Evolutionary conservation across 2,329 filamentous ascomycete genomes (phyloP).

Genomic region (Fusarium pseudonygamai): DNA sequence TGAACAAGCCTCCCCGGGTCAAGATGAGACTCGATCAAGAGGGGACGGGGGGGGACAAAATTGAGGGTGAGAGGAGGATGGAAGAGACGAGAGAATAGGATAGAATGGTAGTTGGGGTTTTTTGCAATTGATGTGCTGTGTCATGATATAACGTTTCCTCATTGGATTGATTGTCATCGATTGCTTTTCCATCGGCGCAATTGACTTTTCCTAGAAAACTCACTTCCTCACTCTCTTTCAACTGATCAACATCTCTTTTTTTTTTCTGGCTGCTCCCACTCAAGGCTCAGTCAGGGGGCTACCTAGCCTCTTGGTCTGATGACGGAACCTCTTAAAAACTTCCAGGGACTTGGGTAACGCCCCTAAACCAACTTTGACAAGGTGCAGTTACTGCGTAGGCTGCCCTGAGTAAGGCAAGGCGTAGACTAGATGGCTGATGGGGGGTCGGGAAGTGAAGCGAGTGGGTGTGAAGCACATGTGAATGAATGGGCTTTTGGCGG

Average conservation of each 20-base stretch:
- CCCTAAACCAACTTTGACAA: slow-evolving; percentile 16
- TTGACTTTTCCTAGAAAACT: slow-evolving; percentile 4
- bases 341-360: slow-evolving; percentile 12
- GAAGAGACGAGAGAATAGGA: background rate
- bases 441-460: slow-evolving; percentile 14
- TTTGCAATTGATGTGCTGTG: background rate
- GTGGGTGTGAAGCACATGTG: slow-evolving; percentile 20
- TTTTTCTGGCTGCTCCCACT: background rate
- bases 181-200: background rate
- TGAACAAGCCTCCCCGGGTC: slow-evolving; percentile 27
- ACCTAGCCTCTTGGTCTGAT: slow-evolving; percentile 14
- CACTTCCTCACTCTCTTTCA: background rate
- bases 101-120: background rate
- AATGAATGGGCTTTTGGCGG: background rate
- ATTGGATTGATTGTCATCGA: background rate
- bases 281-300: background rate
- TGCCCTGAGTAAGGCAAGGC: slow-evolving; percentile 21
- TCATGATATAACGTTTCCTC: background rate
- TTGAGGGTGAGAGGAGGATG: slow-evolving; percentile 13
- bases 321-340: slow-evolving; percentile 28
- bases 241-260: background rate
- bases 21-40: slow-evolving; percentile 35
- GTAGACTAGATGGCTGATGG: background rate
- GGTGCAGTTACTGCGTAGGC: background rate
- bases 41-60: background rate